Base-by-base conservation (phyloP, 202 grass and related monocot genomes). In the Sporobolus alterniflorus region DNA sequence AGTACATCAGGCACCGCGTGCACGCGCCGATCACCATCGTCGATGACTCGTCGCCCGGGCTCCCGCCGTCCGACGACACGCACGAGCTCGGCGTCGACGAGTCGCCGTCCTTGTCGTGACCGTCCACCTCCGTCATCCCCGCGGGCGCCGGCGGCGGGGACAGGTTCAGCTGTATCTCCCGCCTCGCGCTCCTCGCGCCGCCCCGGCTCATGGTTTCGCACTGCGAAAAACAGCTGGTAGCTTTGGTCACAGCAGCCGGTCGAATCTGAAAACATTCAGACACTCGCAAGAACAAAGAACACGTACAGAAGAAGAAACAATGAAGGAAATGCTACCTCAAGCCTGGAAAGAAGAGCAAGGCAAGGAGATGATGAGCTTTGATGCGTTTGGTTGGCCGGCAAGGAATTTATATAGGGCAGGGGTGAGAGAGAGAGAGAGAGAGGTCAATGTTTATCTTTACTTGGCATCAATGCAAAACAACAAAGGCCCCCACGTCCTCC, bases 1-100 rank as follows among this genome's bases (percentile, higher is more conserved):
- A 94, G 78, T 98, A 98, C 93, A 98, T 98, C 64, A 98, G 93
- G 85, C 96, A 98, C n/a, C 89, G 86, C 4, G 89, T 90, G 83
- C 96, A 99, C 21, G 91, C 96, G 1, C 93, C 93, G 31, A 96
- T 90, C 82, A 99, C 89, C 96, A 99, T 96, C 20, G 93, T 82
- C 14, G n/a, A n/a, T n/a, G 92, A 86, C 72, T 83, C 80, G 67
- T 66, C 60, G 18, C 67, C 85, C 0, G 69, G 78, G 57, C 82
- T 86, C 69, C 67, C 72, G 21, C 85, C 91, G 64, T 93, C 89
- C 64, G 91, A 90, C 21, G 96, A 92, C 83, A 98, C 63, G 67
- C 96, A 98, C 11, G 96, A 98, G 85, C 87, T 98, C 26, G 89
- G 83, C 15, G 94, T 92, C 48, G 92, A 94, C 16, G 91, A 94